phyloP scores from a whole-genome alignment of 257 asterid species.

The Gentiana dahurica region DNA sequence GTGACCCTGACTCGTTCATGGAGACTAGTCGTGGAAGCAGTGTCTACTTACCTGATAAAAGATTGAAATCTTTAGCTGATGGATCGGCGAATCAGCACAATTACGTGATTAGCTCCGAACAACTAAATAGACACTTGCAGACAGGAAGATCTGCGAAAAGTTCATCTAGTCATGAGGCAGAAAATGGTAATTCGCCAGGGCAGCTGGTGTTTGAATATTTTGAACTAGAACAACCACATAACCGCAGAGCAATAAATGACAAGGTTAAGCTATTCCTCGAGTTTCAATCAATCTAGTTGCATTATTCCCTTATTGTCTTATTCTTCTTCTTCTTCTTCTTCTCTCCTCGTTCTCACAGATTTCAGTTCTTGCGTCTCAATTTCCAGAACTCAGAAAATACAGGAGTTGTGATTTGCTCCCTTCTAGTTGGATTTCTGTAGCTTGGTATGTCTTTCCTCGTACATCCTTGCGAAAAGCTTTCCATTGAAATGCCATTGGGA shows the following conservation, averaged over 20 bases:
- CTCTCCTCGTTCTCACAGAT: slow-evolving; percentile 33
- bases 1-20: slow-evolving; percentile 34
- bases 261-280: slow-evolving; percentile 31
- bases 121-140: slow-evolving; percentile 19
- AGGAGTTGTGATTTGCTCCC: slow-evolving; percentile 82
- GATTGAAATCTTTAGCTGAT: slow-evolving; percentile 21
- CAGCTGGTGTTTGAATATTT: slow-evolving; percentile 41
- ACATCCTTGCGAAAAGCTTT: background rate
- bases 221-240: slow-evolving; percentile 55
- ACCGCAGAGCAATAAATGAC: slow-evolving; percentile 56
- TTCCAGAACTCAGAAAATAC: slow-evolving; percentile 49
- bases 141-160: slow-evolving; percentile 20
- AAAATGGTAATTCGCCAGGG: slow-evolving; percentile 23
- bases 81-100: slow-evolving; percentile 18
- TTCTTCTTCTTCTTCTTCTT: slow-evolving; percentile 8
- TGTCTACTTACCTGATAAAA: slow-evolving; percentile 27
- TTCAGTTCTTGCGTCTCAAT: slow-evolving; percentile 39
- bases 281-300: slow-evolving; percentile 1
- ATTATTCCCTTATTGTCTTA: slow-evolving; percentile 11
- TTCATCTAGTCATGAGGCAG: slow-evolving; percentile 32
- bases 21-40: slow-evolving; percentile 33
- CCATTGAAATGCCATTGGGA: slow-evolving; percentile 5
- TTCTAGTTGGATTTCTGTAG: slow-evolving; percentile 79
- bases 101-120: slow-evolving; percentile 15
- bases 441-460: slow-evolving; percentile 47